Conservation (phyloP, 257 asterid genomes). For the Solanum tacnaense region DNA sequence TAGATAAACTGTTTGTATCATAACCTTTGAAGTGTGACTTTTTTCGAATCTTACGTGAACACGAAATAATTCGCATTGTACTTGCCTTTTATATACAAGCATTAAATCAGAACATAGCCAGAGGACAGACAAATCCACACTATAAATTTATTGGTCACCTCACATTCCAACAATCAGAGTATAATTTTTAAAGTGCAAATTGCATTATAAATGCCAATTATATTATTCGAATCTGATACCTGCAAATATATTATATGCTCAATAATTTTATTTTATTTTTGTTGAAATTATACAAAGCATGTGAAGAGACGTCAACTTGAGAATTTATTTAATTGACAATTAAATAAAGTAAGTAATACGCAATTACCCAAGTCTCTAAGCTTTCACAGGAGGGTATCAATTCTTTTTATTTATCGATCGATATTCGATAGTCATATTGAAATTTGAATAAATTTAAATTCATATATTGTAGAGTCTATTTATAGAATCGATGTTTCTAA, state of each 20-base stretch:
- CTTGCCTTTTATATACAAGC: background rate
- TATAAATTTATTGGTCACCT: background rate
- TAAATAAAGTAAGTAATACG: background rate
- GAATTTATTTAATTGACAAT: conserved; percentile 8
- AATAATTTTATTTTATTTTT: background rate
- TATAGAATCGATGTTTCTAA: accelerated
- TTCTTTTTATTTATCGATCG: background rate
- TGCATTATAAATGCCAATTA: background rate
- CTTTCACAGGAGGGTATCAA: conserved; percentile 18
- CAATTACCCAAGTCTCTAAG: conserved; percentile 3
- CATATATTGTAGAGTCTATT: accelerated
- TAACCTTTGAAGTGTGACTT: too few relatives aligned
- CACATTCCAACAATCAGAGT: conserved; percentile 26
- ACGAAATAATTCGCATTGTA: background rate
- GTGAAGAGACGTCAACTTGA: conserved; percentile 23
- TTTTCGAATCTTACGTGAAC: background rate
- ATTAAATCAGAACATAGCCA: background rate
- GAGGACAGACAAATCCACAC: conserved; percentile 13
- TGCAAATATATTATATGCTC: background rate
- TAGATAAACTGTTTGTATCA: background rate
- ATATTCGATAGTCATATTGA: accelerated
- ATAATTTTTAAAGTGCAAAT: conserved; percentile 5
- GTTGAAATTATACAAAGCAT: conserved; percentile 15
- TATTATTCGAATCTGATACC: conserved; percentile 6
- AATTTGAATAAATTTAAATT: background rate